Conservation (phyloP, 192 early-diverging fungal species). For the Phlyctochytrium bullatum region DNA sequence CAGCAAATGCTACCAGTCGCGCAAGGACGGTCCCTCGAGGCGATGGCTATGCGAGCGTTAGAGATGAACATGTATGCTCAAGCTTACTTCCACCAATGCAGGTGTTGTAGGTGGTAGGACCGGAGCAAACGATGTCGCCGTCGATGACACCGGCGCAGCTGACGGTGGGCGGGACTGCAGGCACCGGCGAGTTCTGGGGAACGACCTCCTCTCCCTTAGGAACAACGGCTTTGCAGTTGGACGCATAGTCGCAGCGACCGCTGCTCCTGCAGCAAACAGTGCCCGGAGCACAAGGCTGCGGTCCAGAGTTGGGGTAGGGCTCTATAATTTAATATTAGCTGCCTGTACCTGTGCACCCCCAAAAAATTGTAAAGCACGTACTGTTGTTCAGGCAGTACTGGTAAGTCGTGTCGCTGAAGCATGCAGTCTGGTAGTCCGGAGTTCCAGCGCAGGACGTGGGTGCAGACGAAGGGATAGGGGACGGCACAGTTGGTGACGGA, state of each 20-base stretch:
- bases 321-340: not conserved
- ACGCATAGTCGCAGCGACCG: slow-evolving; percentile 5
- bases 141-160: not conserved
- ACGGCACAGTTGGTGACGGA: not conserved
- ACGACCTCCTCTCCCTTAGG: not conserved
- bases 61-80: too few species aligned
- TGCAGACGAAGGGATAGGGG: not conserved
- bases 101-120: not conserved
- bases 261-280: not conserved
- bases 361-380: not conserved
- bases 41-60: too few species aligned
- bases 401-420: not conserved
- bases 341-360: not conserved
- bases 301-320: slow-evolving; percentile 1
- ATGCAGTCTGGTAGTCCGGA: slow-evolving; percentile 1
- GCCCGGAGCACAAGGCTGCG: not conserved
- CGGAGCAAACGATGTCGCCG: slow-evolving; percentile 4
- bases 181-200: not conserved
- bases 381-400: not conserved
- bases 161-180: not conserved
- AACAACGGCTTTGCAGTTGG: not conserved
- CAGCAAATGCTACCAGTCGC: not conserved
- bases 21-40: too few species aligned
- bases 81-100: not conserved
- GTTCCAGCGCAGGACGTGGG: not conserved